A percentile compares a stretch with the other conserved stretches of the same genome.
These are phyloP conservation scores for Heliosperma pusillum DNA, from an alignment of 148 eudicot species.

Conservation along the genomic window DNA sequence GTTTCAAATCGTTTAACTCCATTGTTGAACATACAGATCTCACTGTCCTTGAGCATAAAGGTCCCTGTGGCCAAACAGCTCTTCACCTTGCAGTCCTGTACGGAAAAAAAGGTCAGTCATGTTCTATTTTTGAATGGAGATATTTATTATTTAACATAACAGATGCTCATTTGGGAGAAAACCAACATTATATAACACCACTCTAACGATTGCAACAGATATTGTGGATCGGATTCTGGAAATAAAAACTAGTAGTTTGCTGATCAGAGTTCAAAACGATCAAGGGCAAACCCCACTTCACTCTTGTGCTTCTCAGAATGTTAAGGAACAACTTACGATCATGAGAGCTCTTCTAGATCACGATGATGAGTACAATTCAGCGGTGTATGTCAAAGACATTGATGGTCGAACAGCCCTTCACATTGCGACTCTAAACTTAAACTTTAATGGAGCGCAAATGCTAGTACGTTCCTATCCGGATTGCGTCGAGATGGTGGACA, in stretches of 20 bases:
- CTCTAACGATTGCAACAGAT: neutral
- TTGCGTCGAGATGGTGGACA: constrained; percentile 3
- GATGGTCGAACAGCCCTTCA: neutral
- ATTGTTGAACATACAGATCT: neutral
- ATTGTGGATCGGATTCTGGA: neutral
- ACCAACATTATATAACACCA: neutral
- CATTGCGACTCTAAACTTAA: neutral
- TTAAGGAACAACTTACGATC: neutral
- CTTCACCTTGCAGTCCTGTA: neutral
- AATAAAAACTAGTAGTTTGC: neutral
- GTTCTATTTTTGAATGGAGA: neutral
- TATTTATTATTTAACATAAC: neutral
- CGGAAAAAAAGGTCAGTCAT: neutral
- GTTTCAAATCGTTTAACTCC: neutral
- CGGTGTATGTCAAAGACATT: constrained; percentile 7
- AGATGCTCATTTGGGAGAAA: neutral
- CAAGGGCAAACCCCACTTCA: constrained; percentile 7
- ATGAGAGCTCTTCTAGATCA: neutral
- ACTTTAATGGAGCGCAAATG: neutral
- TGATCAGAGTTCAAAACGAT: neutral
- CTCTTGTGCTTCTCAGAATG: neutral
- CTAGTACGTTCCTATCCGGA: neutral
- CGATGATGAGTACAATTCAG: constrained; percentile 4
- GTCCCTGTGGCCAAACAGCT: constrained; percentile 1
- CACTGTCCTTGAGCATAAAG: neutral